A percentile compares a stretch with the other conserved stretches of the same genome.
Evolutionary conservation across 177 flowering plant species (phyloP).

Genomic region (Vitis hybrid): DNA sequence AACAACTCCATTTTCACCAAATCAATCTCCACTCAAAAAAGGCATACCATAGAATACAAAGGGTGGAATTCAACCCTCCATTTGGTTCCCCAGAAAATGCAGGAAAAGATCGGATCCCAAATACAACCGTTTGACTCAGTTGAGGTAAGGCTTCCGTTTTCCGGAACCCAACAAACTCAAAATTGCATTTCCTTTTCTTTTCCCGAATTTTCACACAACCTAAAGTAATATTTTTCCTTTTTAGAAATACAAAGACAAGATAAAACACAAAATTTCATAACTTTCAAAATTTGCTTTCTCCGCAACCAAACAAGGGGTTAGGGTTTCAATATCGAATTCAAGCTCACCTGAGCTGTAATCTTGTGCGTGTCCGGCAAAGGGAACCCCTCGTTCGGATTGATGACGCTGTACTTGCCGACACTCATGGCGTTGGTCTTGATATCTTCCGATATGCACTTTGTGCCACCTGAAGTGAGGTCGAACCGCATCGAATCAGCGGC

Average conservation of each 20-base stretch:
- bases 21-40: background rate
- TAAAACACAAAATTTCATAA: no score
- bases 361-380: conserved; percentile 53
- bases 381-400: conserved; percentile 41
- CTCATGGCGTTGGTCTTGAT: conserved; percentile 59
- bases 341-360: conserved; percentile 35
- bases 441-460: conserved; percentile 76
- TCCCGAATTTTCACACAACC: no score
- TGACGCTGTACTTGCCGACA: conserved; percentile 57
- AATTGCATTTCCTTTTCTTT: no score
- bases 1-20: background rate
- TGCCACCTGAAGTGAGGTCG: conserved; percentile 45
- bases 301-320: background rate
- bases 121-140: no score
- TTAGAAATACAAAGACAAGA: background rate
- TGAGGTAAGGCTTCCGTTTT: no score
- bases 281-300: no score
- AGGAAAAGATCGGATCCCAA: no score
- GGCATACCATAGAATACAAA: background rate
- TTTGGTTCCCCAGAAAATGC: no score
- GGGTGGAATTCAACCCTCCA: no score
- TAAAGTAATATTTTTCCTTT: no score
- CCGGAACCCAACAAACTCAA: no score
- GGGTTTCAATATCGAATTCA: background rate
- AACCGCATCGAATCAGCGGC: conserved; percentile 32